These are phyloP conservation scores for Oryza glumipatula DNA, from an alignment of 176 grass and related monocot genomes.

Conservation along the genomic window DNA sequence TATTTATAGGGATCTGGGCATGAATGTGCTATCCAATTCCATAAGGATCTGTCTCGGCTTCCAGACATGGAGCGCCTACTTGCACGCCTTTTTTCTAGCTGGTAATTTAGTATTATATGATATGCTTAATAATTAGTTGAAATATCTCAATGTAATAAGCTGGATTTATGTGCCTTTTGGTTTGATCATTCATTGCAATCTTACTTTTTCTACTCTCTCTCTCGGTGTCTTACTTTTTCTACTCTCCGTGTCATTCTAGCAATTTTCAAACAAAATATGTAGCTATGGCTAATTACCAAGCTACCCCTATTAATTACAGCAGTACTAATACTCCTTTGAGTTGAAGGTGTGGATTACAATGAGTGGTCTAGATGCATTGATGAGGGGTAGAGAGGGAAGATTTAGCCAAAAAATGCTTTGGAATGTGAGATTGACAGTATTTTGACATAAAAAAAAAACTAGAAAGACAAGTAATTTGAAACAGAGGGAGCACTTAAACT, in stretches of 20 bases:
- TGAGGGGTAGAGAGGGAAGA: too few relatives aligned
- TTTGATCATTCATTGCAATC: conserved; percentile 25
- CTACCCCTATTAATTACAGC: too few relatives aligned
- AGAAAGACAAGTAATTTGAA: too few relatives aligned
- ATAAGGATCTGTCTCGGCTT: conserved; percentile 75
- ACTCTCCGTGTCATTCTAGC: too few relatives aligned
- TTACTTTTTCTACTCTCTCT: neutral
- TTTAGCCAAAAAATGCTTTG: too few relatives aligned
- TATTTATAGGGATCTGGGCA: conserved; percentile 63
- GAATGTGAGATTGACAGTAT: too few relatives aligned
- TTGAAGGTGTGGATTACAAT: too few relatives aligned
- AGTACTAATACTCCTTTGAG: too few relatives aligned
- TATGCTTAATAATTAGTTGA: conserved; percentile 28
- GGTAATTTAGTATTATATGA: conserved; percentile 60
- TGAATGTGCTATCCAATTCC: conserved; percentile 61
- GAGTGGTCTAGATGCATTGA: too few relatives aligned
- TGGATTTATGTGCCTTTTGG: conserved; percentile 10
- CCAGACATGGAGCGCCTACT: conserved; percentile 94
- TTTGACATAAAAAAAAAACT: too few relatives aligned
- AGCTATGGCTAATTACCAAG: too few relatives aligned
- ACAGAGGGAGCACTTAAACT: neutral
- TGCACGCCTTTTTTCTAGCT: conserved; percentile 78
- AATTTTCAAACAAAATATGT: too few relatives aligned
- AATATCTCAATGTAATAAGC: conserved; percentile 20
- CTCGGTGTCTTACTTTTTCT: neutral